These are phyloP conservation scores for Effrenium voratum DNA, from an alignment of 73 alveolate genomes.

Conservation along the genomic window DNA sequence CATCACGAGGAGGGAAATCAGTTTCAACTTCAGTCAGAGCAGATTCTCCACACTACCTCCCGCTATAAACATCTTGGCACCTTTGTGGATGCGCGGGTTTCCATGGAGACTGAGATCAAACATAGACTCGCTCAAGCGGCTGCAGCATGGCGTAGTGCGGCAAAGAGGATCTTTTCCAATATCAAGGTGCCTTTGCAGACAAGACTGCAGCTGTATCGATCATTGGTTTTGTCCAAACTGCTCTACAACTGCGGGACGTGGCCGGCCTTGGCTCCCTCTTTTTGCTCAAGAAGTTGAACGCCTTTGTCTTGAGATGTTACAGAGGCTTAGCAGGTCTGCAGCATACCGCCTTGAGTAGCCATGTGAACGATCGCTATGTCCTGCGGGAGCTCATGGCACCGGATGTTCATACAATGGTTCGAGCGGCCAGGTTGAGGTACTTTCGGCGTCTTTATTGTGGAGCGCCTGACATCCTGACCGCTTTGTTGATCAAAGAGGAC, in stretches of 20 bases:
- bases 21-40: not conserved
- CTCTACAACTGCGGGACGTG: not conserved
- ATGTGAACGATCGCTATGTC: not conserved
- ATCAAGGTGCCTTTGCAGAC: not conserved
- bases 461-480: not conserved
- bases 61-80: not conserved
- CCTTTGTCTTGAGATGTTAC: not conserved
- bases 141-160: not conserved
- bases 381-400: not conserved
- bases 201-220: not conserved
- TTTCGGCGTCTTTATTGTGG: not conserved
- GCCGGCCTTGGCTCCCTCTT: not conserved
- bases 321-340: not conserved
- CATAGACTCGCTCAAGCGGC: not conserved
- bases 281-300: not conserved
- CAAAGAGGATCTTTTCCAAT: not conserved
- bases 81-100: not conserved
- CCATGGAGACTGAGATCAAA: not conserved
- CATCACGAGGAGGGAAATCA: not conserved
- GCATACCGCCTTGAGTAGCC: not conserved
- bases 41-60: not conserved
- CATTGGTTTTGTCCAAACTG: not conserved
- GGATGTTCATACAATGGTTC: not conserved
- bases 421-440: not conserved
- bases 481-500: not conserved